Base-by-base conservation (phyloP, 495 filamentous ascomycete species). In the Penicillium roqueforti region DNA sequence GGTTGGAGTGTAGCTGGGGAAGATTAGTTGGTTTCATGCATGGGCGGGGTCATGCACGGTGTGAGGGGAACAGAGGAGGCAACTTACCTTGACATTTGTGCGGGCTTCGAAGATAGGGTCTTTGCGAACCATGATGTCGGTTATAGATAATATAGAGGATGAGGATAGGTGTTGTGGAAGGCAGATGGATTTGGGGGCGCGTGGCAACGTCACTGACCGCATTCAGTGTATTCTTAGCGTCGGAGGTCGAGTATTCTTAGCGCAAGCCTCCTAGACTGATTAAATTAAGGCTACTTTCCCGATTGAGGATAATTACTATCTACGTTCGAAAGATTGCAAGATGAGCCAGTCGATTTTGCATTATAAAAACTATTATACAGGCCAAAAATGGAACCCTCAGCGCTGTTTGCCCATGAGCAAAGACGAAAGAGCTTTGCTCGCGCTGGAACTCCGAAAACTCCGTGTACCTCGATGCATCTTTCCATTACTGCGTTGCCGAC, bases 31-130 rank as follows among this genome's bases (percentile, higher is more conserved):
- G 6, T 36, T n/a, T 8, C 32, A 36, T 53, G 47, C 16, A 18
- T 34, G 26, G 22, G 38, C 10, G 46, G 26, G 43, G 40, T 22
- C 26, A 44, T 44, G 42, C 26, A 45, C 8, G 25, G 25, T 11
- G 43, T 28, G 31, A 28, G 25, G 46, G 37, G 34, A 36, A 34
- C 22, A 43, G 32, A 14, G 23, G 45, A 43, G 47, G 16, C 3
- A 23, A 52, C 56, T 57, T 47, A 77, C 75, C 54, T 77, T 76
- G 31, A 77, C 75, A 75, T 77, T 77, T 29, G 75, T 77, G 53
- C 75, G 75, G 29, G 75, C 75, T 61, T 77, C 75, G 56, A 77
- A 77, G 26, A 77, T 76, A 32, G 75, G 75, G 61, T 77, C 75
- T 56, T 69, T 72, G 51, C 73, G 70, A 59, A 74, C 72, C 75